Base-by-base conservation (phyloP, 2,329 filamentous ascomycete species). In the Fusarium sp. region DNA sequence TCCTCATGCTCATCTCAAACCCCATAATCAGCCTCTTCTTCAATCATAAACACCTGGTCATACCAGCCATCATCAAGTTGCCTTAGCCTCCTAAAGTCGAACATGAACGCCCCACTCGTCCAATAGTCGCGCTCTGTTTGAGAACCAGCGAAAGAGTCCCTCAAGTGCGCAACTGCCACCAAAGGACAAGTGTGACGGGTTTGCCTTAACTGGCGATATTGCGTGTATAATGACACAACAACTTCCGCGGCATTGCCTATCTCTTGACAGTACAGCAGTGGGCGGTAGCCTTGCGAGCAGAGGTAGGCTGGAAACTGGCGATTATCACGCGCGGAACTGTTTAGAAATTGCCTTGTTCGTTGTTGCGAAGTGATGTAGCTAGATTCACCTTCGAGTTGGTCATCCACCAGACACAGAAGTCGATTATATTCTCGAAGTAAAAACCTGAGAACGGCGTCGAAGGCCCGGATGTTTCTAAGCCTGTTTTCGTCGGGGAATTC, bases 21-120 rank as follows among this genome's bases (percentile, higher is more conserved):
- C n/a, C n/a, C n/a, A n/a, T n/a, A n/a, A n/a, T n/a, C n/a, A n/a
- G n/a, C n/a, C n/a, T n/a, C n/a, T n/a, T n/a, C n/a, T n/a, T n/a
- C n/a, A n/a, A n/a, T n/a, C n/a, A 25, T 25, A 25, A 25, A 26
- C 11, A 11, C 21, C 21, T 21, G n/a, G n/a, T n/a, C n/a, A n/a
- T n/a, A n/a, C 26, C 26, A 26, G 26, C 1, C 1, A 1, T 26
- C 1, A 28, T 34, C 30, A 34, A 34, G 14, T 34, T 18, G 31
- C 7, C 0, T 3, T 34, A 9, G 31, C 31, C 31, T 34, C 8
- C 18, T 0, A 18, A 0, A 0, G 31, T 10, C 16, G 8, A 34
- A 34, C 31, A 34, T 8, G 8, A 34, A 34, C 8, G 31, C 31
- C 18, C 31, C 31, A 8, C 31, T 34, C 16, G 31, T 34, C 31